phyloP scores from a whole-genome alignment of 2,329 filamentous ascomycete genomes.

The Talaromyces sp. region DNA sequence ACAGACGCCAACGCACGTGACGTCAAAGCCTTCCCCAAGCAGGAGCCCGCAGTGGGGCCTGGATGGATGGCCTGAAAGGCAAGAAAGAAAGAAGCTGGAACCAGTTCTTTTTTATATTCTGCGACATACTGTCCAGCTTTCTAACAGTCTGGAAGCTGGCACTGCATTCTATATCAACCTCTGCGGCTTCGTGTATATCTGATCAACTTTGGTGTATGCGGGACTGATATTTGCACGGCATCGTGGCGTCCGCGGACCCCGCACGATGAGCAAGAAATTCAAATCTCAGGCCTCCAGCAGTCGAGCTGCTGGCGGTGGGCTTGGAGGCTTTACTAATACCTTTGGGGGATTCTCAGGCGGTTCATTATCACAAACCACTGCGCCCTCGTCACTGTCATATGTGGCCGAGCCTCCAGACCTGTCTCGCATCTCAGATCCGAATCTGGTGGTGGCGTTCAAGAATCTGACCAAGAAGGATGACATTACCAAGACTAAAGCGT shows the following conservation, averaged over 20 bases:
- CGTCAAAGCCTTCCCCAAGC: slow-evolving; percentile 8
- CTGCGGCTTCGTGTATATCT: neutral
- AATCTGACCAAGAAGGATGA: slow-evolving; percentile 89
- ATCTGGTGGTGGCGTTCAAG: slow-evolving; percentile 85
- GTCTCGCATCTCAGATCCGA: slow-evolving; percentile 68
- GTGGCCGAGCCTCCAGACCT: slow-evolving; percentile 81
- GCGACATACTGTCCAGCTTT: neutral
- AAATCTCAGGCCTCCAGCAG: slow-evolving; percentile 61
- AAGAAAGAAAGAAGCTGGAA: too few species aligned
- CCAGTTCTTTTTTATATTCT: neutral
- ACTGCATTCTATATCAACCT: neutral
- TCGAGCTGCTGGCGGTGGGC: slow-evolving; percentile 49
- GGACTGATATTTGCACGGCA: neutral
- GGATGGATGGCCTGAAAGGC: neutral
- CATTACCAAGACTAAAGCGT: slow-evolving; percentile 81
- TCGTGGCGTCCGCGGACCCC: slow-evolving; percentile 8
- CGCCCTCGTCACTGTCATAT: slow-evolving; percentile 70
- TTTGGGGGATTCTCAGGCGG: slow-evolving; percentile 38
- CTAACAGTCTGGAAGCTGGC: neutral
- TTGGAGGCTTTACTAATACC: slow-evolving; percentile 39
- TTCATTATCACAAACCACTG: slow-evolving; percentile 37
- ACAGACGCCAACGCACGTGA: slow-evolving; percentile 32
- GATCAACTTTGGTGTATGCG: neutral
- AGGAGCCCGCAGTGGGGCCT: slow-evolving; percentile 16
- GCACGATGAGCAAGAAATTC: slow-evolving; percentile 57